Base-by-base conservation (phyloP, 1,284 basidiomycete species). In the Pyrrhoderma noxium region DNA sequence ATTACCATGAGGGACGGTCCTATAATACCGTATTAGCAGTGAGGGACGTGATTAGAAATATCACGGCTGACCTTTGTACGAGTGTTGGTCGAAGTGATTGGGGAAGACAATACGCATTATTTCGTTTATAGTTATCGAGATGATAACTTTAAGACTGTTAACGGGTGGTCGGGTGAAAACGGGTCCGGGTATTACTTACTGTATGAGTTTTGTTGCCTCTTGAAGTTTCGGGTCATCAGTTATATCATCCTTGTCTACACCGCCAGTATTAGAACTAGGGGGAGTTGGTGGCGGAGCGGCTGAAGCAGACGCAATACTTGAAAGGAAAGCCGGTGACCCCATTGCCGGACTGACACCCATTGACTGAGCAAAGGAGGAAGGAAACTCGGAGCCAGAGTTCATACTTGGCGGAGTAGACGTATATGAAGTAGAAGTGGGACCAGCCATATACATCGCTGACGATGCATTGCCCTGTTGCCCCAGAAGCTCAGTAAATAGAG, bases 101-200 rank as follows among this genome's bases (percentile, higher is more conserved):
- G 0, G 92, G 92, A n/a, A 95, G 72, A 62, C 85, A 89, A 65
- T 95, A 95, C 18, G 80, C 77, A 53, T 82, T 79, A 57, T 87
- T 87, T 53, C 84, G 72, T 64, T 82, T 84, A 64, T 82, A 89
- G 61, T 94, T 93, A 60, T 92, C 86, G 46, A 94, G 71, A 62
- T 94, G 90, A 64, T 93, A 93, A 54, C 88, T 83, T 48, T 45
- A 35, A 8, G 31, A 36, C 14, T 11, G 25, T 19, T 42, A 42
- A 38, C 23, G 31, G 55, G 11, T 11, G 11, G 27, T 31, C 27
- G 27, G 27, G 27, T 5, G 27, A 31, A 31, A 31, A 31, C 27
- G 27, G 27, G 11, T 35, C 18, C 36, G 46, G 19, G 18, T 49
- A 67, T 16, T 40, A 65, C 77, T 23, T 60, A 88, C 84, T 79